These are phyloP conservation scores for Tricholoma hemisulphureum DNA, from an alignment of 768 basidiomycete species.

Conservation along the genomic window DNA sequence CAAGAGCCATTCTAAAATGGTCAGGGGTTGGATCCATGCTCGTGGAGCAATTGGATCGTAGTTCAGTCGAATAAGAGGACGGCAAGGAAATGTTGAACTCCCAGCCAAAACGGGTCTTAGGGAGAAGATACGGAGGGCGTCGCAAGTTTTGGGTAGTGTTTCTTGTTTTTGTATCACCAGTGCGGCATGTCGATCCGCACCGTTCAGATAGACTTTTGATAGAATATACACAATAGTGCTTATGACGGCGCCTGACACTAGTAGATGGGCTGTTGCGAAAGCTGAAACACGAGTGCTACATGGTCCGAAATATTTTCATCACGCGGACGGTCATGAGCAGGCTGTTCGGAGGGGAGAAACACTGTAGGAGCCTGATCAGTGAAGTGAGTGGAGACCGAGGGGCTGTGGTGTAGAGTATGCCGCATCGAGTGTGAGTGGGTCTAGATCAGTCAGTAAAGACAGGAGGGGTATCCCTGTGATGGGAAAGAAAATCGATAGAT, in stretches of 20 bases:
- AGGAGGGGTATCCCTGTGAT: neutral
- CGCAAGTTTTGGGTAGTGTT: neutral
- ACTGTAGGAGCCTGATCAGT: neutral
- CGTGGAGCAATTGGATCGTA: neutral
- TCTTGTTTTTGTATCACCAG: neutral
- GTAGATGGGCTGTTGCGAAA: neutral
- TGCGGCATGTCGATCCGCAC: neutral
- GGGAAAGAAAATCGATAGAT: neutral
- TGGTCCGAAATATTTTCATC: neutral
- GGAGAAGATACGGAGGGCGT: neutral
- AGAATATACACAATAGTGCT: neutral
- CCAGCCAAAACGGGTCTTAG: neutral
- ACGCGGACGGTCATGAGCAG: neutral
- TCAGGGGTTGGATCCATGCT: neutral
- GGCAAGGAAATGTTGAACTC: too few relatives aligned
- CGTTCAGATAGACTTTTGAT: slow-evolving; percentile 2
- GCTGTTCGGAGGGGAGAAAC: neutral
- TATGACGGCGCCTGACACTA: neutral
- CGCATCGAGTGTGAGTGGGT: neutral
- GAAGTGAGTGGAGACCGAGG: neutral
- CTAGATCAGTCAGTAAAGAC: neutral
- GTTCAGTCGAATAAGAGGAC: neutral
- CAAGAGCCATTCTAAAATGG: neutral
- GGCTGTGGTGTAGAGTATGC: neutral
- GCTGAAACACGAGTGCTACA: neutral